These are phyloP conservation scores for Leptodontidium sp. DNA, from an alignment of 2,329 filamentous ascomycete genomes.

Conservation along the genomic window DNA sequence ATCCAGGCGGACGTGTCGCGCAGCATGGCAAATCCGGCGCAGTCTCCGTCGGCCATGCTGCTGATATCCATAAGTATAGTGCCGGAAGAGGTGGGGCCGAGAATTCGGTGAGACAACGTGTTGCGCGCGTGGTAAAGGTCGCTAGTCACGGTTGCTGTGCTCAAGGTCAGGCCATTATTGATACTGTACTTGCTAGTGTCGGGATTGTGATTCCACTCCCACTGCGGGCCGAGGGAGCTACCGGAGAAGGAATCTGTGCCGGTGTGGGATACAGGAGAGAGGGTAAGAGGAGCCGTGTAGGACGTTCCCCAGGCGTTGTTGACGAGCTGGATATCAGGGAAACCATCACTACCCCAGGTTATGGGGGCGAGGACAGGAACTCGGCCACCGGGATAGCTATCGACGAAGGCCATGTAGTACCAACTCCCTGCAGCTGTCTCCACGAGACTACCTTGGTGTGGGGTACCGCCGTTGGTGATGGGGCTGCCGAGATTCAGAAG, in stretches of 20 bases:
- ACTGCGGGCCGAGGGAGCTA: constrained; percentile 52
- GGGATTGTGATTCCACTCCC: constrained; percentile 71
- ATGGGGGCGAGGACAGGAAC: constrained; percentile 65
- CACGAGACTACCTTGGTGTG: constrained; percentile 65
- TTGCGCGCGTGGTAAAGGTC: constrained; percentile 59
- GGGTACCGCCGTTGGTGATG: constrained; percentile 35
- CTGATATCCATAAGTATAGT: constrained; percentile 60
- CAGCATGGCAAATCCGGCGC: constrained; percentile 60
- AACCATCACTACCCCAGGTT: constrained; percentile 60
- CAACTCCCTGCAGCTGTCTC: constrained; percentile 60
- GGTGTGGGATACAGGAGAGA: constrained; percentile 45
- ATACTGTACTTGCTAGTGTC: constrained; percentile 57
- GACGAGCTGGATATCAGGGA: constrained; percentile 51
- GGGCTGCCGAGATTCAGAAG: constrained; percentile 53
- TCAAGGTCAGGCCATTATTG: constrained; percentile 55
- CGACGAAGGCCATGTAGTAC: constrained; percentile 67
- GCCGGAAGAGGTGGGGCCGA: constrained; percentile 54
- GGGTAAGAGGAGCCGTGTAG: constrained; percentile 48
- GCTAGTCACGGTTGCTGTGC: constrained; percentile 59
- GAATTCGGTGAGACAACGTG: constrained; percentile 57
- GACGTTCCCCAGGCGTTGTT: constrained; percentile 57
- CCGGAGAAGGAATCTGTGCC: constrained; percentile 58
- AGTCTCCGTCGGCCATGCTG: constrained; percentile 59
- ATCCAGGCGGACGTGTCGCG: constrained; percentile 62
- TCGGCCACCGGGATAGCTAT: constrained; percentile 63